phyloP scores from a whole-genome alignment of 805 yeast species.

The Trichomonascus vanleenenianus region DNA sequence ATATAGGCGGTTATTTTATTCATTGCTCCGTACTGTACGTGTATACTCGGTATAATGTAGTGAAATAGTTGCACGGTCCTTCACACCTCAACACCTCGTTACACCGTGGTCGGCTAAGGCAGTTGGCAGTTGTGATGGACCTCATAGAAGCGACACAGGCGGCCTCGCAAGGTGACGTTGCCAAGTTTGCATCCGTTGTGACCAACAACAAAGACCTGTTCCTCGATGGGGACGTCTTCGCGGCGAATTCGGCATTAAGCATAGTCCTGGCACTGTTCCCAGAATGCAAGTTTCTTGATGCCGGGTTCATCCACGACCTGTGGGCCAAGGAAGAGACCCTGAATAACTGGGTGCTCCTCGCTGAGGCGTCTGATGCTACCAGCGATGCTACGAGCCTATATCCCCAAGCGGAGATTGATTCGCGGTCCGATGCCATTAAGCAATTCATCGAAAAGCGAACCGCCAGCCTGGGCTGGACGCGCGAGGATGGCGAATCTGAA shows the following conservation, averaged over 20 bases:
- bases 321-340: constrained; percentile 8
- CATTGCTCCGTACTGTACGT: no score
- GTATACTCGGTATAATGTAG: background rate
- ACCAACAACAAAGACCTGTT: background rate
- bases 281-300: background rate
- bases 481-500: constrained; percentile 1
- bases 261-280: background rate
- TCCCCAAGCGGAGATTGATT: constrained; percentile 9
- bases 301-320: constrained; percentile 6
- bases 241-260: background rate
- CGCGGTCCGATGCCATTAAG: constrained; percentile 11
- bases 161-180: background rate
- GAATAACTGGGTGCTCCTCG: no score
- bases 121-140: background rate
- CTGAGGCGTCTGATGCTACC: background rate
- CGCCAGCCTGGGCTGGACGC: constrained; percentile 18
- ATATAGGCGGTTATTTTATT: no score
- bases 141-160: background rate
- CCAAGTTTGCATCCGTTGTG: background rate
- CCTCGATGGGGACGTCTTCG: no score
- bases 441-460: constrained; percentile 12
- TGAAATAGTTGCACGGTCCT: background rate
- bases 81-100: no score
- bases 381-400: constrained; percentile 4
- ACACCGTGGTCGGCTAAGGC: no score